phyloP scores from a whole-genome alignment of 2,329 filamentous ascomycete genomes.

The Fusarium buharicum region DNA sequence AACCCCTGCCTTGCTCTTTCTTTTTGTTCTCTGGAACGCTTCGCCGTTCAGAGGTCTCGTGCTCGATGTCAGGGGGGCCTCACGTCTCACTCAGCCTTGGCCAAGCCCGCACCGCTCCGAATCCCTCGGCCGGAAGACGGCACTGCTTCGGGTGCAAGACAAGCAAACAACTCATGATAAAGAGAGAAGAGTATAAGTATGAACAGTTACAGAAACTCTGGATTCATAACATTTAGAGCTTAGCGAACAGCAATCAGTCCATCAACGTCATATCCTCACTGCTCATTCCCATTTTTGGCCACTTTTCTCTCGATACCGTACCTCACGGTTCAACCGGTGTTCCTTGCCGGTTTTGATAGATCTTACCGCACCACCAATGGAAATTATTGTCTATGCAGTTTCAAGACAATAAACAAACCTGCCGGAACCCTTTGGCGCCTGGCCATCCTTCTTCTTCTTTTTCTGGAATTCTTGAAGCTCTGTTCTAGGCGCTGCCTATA shows the following conservation, averaged over 20 bases:
- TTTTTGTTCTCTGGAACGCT: conserved; percentile 18
- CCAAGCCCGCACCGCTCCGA: conserved; percentile 12
- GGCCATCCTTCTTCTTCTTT: conserved; percentile 12
- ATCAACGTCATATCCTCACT: conserved; percentile 5
- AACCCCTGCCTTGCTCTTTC: conserved; percentile 13
- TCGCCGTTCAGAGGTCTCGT: conserved; percentile 27
- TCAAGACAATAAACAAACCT: background rate
- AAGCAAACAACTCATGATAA: background rate
- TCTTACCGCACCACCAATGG: conserved; percentile 9
- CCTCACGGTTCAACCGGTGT: background rate
- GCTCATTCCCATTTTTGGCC: background rate
- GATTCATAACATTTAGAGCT: background rate
- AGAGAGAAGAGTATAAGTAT: background rate
- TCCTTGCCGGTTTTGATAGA: conserved; percentile 11
- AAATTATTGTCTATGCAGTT: conserved; percentile 1
- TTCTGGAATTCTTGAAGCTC: conserved; percentile 36
- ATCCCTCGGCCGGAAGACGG: conserved; percentile 27
- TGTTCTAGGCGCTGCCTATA: conserved; percentile 21
- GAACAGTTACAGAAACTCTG: background rate
- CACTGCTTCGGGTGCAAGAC: background rate
- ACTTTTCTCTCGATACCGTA: background rate
- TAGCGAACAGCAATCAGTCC: background rate
- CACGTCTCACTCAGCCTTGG: conserved; percentile 18
- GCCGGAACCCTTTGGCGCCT: conserved; percentile 21
- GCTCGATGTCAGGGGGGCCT: conserved; percentile 19